These are phyloP conservation scores for Neurospora sp. DNA, from an alignment of 495 filamentous ascomycete genomes.

Conservation along the genomic window DNA sequence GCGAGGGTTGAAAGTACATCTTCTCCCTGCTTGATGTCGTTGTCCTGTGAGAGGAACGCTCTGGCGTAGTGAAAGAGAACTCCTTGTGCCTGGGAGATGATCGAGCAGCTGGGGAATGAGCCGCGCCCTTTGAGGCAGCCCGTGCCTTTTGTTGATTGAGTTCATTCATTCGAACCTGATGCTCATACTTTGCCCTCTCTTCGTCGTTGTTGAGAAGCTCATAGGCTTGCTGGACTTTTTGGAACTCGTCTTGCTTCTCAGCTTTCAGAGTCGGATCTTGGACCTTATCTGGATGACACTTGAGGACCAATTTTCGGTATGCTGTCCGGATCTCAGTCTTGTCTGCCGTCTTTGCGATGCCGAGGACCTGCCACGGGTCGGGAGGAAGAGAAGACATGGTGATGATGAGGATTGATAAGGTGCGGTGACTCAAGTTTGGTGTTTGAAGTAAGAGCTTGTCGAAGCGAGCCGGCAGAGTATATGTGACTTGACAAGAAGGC, in stretches of 20 bases:
- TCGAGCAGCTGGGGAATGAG: constrained; percentile 27
- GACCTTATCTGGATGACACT: constrained; percentile 93
- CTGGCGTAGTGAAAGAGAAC: constrained; percentile 23
- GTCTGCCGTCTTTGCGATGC: constrained; percentile 64
- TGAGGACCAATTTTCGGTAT: constrained; percentile 85
- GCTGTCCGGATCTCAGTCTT: constrained; percentile 64
- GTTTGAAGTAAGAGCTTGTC: constrained; percentile 6
- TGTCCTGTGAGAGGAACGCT: constrained; percentile 23
- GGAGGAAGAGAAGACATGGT: constrained; percentile 59
- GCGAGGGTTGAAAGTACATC: constrained; percentile 25
- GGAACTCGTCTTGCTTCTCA: constrained; percentile 73
- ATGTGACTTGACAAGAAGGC: constrained; percentile 12
- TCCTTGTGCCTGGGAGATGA: constrained; percentile 15
- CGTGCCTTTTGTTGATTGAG: constrained; percentile 16
- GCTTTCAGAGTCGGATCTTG: constrained; percentile 55
- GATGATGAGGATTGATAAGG: neutral
- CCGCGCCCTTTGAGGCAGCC: constrained; percentile 21
- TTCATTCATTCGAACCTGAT: constrained; percentile 53
- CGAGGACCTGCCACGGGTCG: constrained; percentile 77
- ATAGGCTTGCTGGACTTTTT: constrained; percentile 87
- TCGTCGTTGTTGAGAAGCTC: constrained; percentile 77
- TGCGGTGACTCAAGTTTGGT: constrained; percentile 1
- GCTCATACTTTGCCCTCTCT: constrained; percentile 65
- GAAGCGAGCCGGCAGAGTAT: neutral
- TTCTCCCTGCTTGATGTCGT: constrained; percentile 20